Evolutionary conservation across 352 stramenopile genomes (phyloP).

Genomic region (Aphanomyces astaci): DNA sequence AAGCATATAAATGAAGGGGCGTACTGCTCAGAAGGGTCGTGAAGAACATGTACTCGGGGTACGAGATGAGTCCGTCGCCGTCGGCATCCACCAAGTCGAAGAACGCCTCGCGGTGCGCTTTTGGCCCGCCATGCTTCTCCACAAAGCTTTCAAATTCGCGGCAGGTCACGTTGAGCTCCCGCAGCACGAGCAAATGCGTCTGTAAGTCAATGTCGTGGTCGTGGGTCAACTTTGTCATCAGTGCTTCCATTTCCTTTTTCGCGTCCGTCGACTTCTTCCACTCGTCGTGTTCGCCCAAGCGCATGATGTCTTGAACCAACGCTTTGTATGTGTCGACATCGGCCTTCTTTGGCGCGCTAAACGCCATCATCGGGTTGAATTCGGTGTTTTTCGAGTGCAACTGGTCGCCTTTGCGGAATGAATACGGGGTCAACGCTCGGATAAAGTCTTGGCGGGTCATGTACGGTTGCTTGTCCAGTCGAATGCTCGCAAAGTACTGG

Average conservation of each 20-base stretch:
- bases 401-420: constrained; percentile 59
- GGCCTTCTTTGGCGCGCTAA: constrained; percentile 36
- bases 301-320: constrained; percentile 44
- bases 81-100: constrained; percentile 81
- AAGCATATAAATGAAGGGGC: constrained; percentile 23
- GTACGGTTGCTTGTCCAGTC: constrained; percentile 69
- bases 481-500: constrained; percentile 84
- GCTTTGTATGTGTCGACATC: constrained; percentile 46
- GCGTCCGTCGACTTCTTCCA: constrained; percentile 30
- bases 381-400: constrained; percentile 74
- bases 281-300: constrained; percentile 33
- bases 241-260: constrained; percentile 36
- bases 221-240: constrained; percentile 25
- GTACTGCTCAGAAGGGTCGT: constrained; percentile 76
- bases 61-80: constrained; percentile 81
- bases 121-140: constrained; percentile 42
- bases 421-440: constrained; percentile 76
- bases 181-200: constrained; percentile 72
- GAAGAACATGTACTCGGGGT: constrained; percentile 87
- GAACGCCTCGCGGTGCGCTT: constrained; percentile 52
- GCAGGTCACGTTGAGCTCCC: constrained; percentile 69
- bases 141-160: constrained; percentile 76
- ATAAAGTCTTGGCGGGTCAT: constrained; percentile 80
- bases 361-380: constrained; percentile 62
- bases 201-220: constrained; percentile 24